Percentiles rank a stretch among this genome's conserved stretches.
phyloP scores from a whole-genome alignment of 805 yeast genomes.

The Kodamaea lidongshanica region DNA sequence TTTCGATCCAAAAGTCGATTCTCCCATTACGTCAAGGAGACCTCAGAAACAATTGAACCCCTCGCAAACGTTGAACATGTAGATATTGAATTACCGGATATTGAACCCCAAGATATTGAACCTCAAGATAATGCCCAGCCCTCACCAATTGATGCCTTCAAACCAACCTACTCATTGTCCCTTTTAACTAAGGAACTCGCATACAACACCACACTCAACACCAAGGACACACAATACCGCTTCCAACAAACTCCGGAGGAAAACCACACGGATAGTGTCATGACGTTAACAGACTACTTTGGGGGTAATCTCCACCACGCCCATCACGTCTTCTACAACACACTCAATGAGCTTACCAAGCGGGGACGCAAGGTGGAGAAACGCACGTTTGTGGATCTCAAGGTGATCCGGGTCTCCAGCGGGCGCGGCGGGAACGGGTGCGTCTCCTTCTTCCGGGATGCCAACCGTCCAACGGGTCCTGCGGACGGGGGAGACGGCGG shows the following conservation, averaged over 20 bases:
- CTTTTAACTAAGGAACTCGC: too few relatives aligned
- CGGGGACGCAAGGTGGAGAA: slow-evolving; percentile 32
- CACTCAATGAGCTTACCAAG: slow-evolving; percentile 16
- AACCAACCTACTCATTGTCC: too few relatives aligned
- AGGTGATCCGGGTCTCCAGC: slow-evolving; percentile 58
- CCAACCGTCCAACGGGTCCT: slow-evolving; percentile 81
- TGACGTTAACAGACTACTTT: slow-evolving; percentile 34
- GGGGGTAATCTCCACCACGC: slow-evolving; percentile 36
- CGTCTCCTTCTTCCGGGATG: slow-evolving; percentile 80
- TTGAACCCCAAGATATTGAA: too few relatives aligned
- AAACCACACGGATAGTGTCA: slow-evolving; percentile 8
- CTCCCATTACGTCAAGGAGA: slow-evolving; percentile 6
- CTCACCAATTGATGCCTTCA: too few relatives aligned
- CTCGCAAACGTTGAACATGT: too few relatives aligned
- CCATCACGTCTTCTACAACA: slow-evolving; percentile 33
- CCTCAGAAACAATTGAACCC: too few relatives aligned
- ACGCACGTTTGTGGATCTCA: slow-evolving; percentile 50
- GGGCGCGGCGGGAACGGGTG: slow-evolving; percentile 90
- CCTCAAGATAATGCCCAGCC: too few relatives aligned
- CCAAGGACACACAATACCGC: too few relatives aligned
- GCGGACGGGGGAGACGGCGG: slow-evolving; percentile 99
- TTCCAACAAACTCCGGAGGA: too few relatives aligned
- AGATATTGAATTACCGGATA: too few relatives aligned
- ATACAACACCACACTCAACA: too few relatives aligned
- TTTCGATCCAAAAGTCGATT: slow-evolving; percentile 7